Evolutionary conservation across 2,329 filamentous ascomycete species (phyloP).

Genomic region (Fusarium pseudograminearum): DNA sequence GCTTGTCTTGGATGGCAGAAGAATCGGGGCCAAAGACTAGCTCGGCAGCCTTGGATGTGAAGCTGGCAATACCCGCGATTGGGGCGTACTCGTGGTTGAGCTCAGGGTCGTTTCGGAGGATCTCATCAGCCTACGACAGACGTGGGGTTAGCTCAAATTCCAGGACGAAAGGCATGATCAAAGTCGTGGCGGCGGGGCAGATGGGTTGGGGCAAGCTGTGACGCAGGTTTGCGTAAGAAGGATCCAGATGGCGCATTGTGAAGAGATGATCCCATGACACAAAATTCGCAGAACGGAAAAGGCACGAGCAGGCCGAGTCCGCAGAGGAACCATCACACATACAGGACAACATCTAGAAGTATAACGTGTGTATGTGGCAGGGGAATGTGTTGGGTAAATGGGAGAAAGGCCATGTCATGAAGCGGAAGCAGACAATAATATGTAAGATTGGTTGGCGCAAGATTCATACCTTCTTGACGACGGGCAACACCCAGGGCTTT

Average conservation of each 20-base stretch:
- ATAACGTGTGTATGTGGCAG: conserved; percentile 24
- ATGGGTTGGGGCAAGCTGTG: conserved; percentile 35
- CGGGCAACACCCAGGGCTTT: conserved; percentile 96
- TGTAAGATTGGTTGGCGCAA: conserved; percentile 9
- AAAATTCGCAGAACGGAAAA: conserved; percentile 30
- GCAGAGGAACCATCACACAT: conserved; percentile 11
- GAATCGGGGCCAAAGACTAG: conserved; percentile 86
- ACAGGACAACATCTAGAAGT: conserved; percentile 1
- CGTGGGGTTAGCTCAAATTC: conserved; percentile 42
- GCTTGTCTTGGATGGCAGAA: conserved; percentile 85
- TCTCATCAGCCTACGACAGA: conserved; percentile 81
- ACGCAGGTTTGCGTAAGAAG: conserved; percentile 25
- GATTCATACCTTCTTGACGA: conserved; percentile 86
- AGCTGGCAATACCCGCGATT: conserved; percentile 87
- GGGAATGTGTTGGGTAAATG: not conserved
- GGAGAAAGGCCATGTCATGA: conserved; percentile 9
- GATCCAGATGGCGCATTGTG: conserved; percentile 32
- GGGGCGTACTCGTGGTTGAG: conserved; percentile 99
- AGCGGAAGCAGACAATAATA: conserved; percentile 17
- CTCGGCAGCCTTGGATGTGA: conserved; percentile 91
- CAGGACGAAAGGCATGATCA: conserved; percentile 16
- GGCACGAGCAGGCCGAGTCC: conserved; percentile 25
- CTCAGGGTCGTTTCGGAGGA: conserved; percentile 86
- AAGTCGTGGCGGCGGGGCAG: conserved; percentile 27
- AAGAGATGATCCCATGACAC: conserved; percentile 39